phyloP scores from a whole-genome alignment of 495 filamentous ascomycete genomes.

The Venustampulla echinocandica region DNA sequence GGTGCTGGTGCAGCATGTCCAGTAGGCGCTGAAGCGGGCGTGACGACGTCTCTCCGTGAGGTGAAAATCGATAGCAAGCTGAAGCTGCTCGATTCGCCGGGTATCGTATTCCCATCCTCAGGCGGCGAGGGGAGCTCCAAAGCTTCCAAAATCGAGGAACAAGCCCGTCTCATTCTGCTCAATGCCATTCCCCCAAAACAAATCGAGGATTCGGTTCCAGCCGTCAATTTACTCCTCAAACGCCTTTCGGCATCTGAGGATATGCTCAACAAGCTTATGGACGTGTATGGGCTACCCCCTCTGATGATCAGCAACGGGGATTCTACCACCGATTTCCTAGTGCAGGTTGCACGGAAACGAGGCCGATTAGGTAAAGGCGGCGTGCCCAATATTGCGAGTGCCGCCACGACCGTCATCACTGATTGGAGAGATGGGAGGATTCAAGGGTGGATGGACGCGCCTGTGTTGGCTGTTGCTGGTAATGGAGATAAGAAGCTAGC shows the following conservation, averaged over 20 bases:
- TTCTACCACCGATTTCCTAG: slow-evolving; percentile 79
- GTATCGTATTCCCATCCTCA: slow-evolving; percentile 79
- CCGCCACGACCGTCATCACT: slow-evolving; percentile 84
- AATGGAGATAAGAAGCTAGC: slow-evolving; percentile 29
- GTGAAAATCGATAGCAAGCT: slow-evolving; percentile 95
- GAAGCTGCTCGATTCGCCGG: slow-evolving; percentile 89
- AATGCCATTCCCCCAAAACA: slow-evolving; percentile 90
- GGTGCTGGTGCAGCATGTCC: slow-evolving; percentile 64
- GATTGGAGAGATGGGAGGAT: slow-evolving; percentile 96
- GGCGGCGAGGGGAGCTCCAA: slow-evolving; percentile 35
- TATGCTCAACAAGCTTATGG: slow-evolving; percentile 64
- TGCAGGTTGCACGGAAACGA: slow-evolving; percentile 89
- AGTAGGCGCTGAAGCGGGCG: slow-evolving; percentile 84
- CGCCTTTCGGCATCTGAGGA: slow-evolving; percentile 64
- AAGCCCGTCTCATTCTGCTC: slow-evolving; percentile 77
- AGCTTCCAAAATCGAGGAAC: slow-evolving; percentile 58
- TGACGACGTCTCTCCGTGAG: slow-evolving; percentile 79
- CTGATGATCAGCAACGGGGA: slow-evolving; percentile 63
- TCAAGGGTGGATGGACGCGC: slow-evolving; percentile 82
- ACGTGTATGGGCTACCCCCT: slow-evolving; percentile 72
- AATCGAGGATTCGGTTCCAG: slow-evolving; percentile 83
- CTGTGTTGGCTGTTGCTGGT: slow-evolving; percentile 47
- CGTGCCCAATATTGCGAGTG: slow-evolving; percentile 77
- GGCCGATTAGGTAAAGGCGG: slow-evolving; percentile 84
- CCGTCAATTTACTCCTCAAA: slow-evolving; percentile 71